Conservation (phyloP, 208 protist species). For the Trypanosoma avium region DNA sequence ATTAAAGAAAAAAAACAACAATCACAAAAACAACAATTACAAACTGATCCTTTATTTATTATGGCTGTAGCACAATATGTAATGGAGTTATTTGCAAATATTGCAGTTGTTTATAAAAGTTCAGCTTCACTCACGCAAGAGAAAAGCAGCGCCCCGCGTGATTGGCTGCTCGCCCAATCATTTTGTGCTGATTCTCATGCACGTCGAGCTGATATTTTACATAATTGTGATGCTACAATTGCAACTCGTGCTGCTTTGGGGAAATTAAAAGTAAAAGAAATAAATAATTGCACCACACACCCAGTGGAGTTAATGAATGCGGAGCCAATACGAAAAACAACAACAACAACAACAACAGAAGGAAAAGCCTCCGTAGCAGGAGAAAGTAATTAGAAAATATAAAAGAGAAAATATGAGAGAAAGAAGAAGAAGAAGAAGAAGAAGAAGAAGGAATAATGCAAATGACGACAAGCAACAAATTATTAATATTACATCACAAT, state of each 20-base stretch:
- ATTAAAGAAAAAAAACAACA: conserved; percentile 29
- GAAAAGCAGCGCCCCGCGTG: conserved; percentile 44
- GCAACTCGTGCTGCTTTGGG: conserved; percentile 31
- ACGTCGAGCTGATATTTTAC: conserved; percentile 41
- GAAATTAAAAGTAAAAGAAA: conserved; percentile 26
- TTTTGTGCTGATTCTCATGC: conserved; percentile 55
- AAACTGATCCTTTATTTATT: conserved; percentile 34
- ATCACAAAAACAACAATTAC: not conserved
- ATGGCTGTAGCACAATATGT: conserved; percentile 52
- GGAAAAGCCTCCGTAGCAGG: not conserved
- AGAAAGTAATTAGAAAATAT: not conserved
- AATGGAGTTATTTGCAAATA: conserved; percentile 65
- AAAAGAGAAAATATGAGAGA: not conserved
- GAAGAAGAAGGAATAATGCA: not conserved
- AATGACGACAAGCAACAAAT: conserved; percentile 11
- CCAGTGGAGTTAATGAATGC: conserved; percentile 80
- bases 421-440: conserved; percentile 11
- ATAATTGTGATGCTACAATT: conserved; percentile 29
- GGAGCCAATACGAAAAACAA: conserved; percentile 18
- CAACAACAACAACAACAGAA: conserved; percentile 10
- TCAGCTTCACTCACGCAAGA: conserved; percentile 64
- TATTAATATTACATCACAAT: too few relatives aligned
- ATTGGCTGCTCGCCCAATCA: conserved; percentile 75
- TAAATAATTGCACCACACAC: conserved; percentile 64
- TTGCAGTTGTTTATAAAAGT: conserved; percentile 71